Evolutionary conservation across 805 yeast genomes (phyloP).

Genomic region (Yarrowia bubula): DNA sequence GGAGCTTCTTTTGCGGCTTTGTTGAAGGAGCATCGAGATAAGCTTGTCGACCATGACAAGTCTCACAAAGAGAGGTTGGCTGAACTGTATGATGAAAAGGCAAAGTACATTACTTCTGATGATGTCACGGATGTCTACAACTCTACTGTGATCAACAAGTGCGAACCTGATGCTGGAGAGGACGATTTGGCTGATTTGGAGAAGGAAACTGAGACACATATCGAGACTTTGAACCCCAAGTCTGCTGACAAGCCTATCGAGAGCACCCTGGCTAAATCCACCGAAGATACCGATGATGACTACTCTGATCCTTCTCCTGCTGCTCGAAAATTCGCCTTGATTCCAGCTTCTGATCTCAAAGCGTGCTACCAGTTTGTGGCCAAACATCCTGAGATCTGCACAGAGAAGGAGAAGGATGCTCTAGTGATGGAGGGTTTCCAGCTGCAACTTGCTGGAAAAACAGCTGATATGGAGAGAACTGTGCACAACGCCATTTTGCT

Average conservation of each 20-base stretch:
- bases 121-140: constrained; percentile 93
- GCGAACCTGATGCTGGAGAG: constrained; percentile 18
- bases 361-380: constrained; percentile 52
- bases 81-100: constrained; percentile 66
- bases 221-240: constrained; percentile 14
- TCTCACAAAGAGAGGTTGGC: constrained; percentile 66
- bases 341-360: constrained; percentile 50
- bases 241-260: constrained; percentile 17
- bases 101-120: constrained; percentile 76
- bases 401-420: constrained; percentile 85
- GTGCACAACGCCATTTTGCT: constrained; percentile 77
- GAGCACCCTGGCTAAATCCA: constrained; percentile 8
- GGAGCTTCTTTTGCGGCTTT: constrained; percentile 40
- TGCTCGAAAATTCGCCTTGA: constrained; percentile 62
- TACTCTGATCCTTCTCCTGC: constrained; percentile 50
- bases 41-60: constrained; percentile 63
- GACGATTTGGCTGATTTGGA: constrained; percentile 20
- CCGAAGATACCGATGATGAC: constrained; percentile 31
- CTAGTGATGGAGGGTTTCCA: constrained; percentile 92
- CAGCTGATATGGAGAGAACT: constrained; percentile 55
- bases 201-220: background rate
- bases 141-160: constrained; percentile 18
- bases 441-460: constrained; percentile 62
- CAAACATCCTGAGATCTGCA: constrained; percentile 63
- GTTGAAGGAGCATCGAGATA: constrained; percentile 60